Conservation (phyloP, 176 grass and related monocot genomes). For the Oryza australiensis region DNA sequence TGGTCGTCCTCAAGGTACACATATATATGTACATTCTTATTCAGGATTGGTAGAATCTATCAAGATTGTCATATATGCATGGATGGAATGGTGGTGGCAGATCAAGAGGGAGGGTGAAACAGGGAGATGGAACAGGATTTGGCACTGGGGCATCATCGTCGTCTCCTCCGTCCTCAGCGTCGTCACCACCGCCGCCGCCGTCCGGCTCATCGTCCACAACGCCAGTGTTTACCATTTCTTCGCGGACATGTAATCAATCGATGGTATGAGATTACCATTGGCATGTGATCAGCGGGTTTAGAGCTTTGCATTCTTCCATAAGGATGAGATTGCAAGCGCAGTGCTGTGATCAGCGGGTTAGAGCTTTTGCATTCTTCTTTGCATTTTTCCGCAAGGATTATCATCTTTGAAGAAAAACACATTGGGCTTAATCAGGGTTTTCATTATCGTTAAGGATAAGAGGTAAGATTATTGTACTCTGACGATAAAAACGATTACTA, state of each 20-base stretch:
- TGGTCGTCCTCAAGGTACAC: slow-evolving; percentile 70
- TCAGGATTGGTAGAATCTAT: neutral
- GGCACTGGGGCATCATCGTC: slow-evolving; percentile 65
- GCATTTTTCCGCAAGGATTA: no score
- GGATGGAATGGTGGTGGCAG: neutral
- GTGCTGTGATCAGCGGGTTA: no score
- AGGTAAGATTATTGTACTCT: no score
- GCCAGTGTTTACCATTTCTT: slow-evolving; percentile 69
- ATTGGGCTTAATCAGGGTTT: neutral
- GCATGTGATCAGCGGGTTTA: no score
- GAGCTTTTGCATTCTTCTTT: no score
- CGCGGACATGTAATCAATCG: slow-evolving; percentile 31
- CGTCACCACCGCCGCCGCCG: slow-evolving; percentile 57
- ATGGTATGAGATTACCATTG: no score
- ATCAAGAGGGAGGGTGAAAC: slow-evolving; percentile 38
- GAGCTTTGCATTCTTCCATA: no score
- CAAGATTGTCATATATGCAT: neutral
- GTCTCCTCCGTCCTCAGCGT: slow-evolving; percentile 49
- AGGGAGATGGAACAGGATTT: slow-evolving; percentile 46
- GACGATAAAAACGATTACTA: no score
- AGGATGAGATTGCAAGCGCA: no score
- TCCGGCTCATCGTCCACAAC: slow-evolving; percentile 57
- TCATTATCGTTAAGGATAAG: no score
- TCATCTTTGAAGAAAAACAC: no score
- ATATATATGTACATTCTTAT: neutral